Evolutionary conservation across 108 stramenopile genomes (phyloP).

Genomic region (Nitzschia palea): DNA sequence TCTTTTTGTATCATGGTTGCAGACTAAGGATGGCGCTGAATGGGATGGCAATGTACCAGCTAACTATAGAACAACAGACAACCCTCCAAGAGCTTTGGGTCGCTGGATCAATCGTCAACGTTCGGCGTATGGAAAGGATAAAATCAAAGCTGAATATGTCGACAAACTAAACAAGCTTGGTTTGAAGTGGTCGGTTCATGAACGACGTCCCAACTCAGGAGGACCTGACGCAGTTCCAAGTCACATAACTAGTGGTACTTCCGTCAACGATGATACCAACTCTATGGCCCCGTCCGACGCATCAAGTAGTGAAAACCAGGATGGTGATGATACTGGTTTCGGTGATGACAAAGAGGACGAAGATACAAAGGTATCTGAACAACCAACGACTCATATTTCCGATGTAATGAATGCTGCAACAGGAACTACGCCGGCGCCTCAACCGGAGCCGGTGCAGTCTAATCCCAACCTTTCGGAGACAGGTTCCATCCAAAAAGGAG

Average conservation of each 20-base stretch:
- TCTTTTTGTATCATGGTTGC: not conserved
- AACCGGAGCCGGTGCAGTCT: no score
- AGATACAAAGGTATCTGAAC: not conserved
- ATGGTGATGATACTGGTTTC: not conserved
- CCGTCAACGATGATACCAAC: not conserved
- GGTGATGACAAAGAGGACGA: not conserved
- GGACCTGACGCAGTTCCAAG: constrained; percentile 8
- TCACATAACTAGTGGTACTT: not conserved
- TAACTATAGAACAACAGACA: constrained; percentile 65
- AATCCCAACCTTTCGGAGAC: no score
- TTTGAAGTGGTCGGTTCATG: constrained; percentile 77
- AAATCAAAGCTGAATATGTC: constrained; percentile 80
- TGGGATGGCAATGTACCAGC: constrained; percentile 90
- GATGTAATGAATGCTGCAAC: no score
- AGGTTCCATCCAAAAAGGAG: no score
- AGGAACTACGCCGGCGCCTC: no score
- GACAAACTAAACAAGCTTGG: constrained; percentile 66
- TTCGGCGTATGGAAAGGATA: constrained; percentile 71
- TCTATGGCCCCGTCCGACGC: not conserved
- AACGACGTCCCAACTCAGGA: constrained; percentile 33
- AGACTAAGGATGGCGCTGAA: constrained; percentile 37
- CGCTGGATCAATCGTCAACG: constrained; percentile 89
- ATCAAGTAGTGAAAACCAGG: not conserved
- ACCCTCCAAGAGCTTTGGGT: constrained; percentile 74
- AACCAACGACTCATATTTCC: no score